Evolutionary conservation across 1,139 yeast genomes (phyloP).

Genomic region (Yarrowia galli): DNA sequence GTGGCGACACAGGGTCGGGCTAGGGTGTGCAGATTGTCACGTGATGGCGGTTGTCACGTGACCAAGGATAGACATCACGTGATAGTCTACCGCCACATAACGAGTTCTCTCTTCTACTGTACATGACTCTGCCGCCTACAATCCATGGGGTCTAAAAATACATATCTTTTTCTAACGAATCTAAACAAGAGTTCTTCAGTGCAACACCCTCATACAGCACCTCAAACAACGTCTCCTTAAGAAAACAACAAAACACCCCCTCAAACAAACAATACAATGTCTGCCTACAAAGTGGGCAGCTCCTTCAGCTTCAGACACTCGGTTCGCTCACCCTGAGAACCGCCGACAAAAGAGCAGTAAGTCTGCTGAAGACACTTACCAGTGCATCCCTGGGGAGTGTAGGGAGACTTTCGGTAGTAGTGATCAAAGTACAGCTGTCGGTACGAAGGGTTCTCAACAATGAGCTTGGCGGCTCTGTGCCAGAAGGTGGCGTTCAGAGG

Average conservation of each 20-base stretch:
- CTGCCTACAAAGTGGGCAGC: neutral
- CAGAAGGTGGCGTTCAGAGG: conserved; percentile 48
- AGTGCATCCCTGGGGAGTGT: conserved; percentile 28
- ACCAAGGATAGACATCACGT: too few relatives aligned
- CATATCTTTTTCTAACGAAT: neutral
- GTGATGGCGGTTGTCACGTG: too few relatives aligned
- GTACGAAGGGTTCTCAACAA: conserved; percentile 51
- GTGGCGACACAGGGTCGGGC: too few relatives aligned
- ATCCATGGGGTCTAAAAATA: neutral
- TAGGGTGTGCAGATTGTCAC: too few relatives aligned
- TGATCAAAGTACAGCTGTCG: conserved; percentile 58
- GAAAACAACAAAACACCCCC: too few relatives aligned
- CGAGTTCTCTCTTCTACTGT: too few relatives aligned
- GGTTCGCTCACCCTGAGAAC: conserved; percentile 22
- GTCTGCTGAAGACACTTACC: conserved; percentile 22
- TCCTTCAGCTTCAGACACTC: conserved; percentile 12
- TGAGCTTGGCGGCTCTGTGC: conserved; percentile 44
- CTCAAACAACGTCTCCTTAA: too few relatives aligned
- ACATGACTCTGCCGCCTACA: too few relatives aligned
- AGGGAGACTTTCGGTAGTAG: conserved; percentile 62
- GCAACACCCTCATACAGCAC: too few relatives aligned
- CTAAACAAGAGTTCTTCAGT: neutral
- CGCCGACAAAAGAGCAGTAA: conserved; percentile 10
- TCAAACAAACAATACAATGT: too few relatives aligned
- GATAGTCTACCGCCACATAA: too few relatives aligned